Percentiles rank a stretch among this genome's conserved stretches.
Evolutionary conservation across 2,329 filamentous ascomycete genomes (phyloP).

Genomic region (Sphaerulina musiva): DNA sequence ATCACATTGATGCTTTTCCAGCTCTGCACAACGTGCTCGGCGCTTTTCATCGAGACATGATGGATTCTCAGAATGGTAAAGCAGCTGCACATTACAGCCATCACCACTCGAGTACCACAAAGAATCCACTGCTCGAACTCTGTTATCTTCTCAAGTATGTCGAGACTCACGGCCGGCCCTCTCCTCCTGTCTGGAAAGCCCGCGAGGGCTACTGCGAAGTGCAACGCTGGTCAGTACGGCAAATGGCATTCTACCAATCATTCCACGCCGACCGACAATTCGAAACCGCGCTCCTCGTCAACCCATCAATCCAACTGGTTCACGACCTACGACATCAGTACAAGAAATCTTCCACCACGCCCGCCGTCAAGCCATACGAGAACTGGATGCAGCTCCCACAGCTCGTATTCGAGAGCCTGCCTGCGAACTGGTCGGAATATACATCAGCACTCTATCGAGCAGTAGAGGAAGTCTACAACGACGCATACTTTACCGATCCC

Average conservation of each 20-base stretch:
- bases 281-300: conserved; percentile 5
- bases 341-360: neutral
- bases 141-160: conserved; percentile 10
- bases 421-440: conserved; percentile 6
- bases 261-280: neutral
- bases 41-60: conserved; percentile 7
- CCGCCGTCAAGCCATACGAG: conserved; percentile 1
- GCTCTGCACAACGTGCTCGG: conserved; percentile 4
- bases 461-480: conserved; percentile 6
- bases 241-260: conserved; percentile 11
- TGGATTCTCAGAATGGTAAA: conserved; percentile 7
- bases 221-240: conserved; percentile 8
- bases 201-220: neutral
- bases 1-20: conserved; percentile 3
- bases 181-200: neutral
- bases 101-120: neutral
- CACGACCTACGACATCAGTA: neutral
- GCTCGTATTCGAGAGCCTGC: conserved; percentile 1
- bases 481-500: conserved; percentile 6
- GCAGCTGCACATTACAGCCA: conserved; percentile 1
- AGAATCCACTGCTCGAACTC: neutral
- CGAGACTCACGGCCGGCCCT: conserved; percentile 1
- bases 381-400: conserved; percentile 3
- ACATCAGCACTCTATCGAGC: conserved; percentile 8
- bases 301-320: neutral